Base-by-base conservation (phyloP, 176 grass and related monocot species). In the Dactylis glomerata region DNA sequence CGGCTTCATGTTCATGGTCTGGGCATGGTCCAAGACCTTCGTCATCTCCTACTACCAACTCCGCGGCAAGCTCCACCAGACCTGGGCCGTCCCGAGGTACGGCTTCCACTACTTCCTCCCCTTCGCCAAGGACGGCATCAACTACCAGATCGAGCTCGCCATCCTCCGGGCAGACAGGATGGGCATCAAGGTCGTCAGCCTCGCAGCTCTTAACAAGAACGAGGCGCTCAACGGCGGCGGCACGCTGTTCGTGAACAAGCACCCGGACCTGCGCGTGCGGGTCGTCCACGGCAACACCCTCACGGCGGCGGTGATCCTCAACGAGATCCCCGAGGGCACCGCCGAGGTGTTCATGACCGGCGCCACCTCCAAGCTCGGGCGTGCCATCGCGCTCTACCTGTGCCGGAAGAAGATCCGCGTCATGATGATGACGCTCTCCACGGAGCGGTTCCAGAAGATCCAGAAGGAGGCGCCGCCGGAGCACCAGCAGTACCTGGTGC, bases 151-250 rank as follows among this genome's bases (percentile, higher is more conserved):
- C 74, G 96, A 98, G 77, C 85, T 92, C 1, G 93, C 91, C 45
- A 95, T 98, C 23, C 86, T 94, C 0, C 88, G 96, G 73, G 96
- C 96, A 0, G 73, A 98, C 16, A 94, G 90, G 19, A 84, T 95
- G 83, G 93, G 96, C 12, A 85, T 90, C 58, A 94, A 95, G 33
- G 96, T 98, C 40, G 36, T 98, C 64, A 98, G 96, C 86, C 96
- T 98, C 2, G 96, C 96, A 3, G 96, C 96, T 56, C 88, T 98
- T 3, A 98, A 95, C 83, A 98, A 98, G 96, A 98, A 98, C 63
- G 96, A 98, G 83, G 85, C 93, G 6, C 87, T 98, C 19, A 98
- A 98, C 69, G 96, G 96, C 4, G 93, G 93, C 4, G 96, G 93
- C 23, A 95, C 87, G 23, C 76, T 98, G 75, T 98, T 98, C 51